phyloP scores from a whole-genome alignment of 2,329 filamentous ascomycete genomes.

The Colletotrichum musicola region DNA sequence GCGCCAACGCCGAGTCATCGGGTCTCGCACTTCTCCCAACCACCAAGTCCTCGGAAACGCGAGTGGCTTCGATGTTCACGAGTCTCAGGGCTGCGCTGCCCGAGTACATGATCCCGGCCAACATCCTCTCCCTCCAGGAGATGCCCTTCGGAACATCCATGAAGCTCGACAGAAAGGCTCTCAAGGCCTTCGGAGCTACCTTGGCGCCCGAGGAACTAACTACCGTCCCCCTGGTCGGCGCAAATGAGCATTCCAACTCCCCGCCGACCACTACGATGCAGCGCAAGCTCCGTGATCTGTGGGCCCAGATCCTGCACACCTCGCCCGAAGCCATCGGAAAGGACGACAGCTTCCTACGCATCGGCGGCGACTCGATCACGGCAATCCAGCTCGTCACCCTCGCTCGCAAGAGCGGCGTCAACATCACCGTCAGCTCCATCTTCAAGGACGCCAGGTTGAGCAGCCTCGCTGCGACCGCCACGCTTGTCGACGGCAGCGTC shows the following conservation, averaged over 20 bases:
- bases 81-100: not conserved
- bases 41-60: not conserved
- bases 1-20: not conserved
- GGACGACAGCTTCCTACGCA: constrained; percentile 62
- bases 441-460: constrained; percentile 37
- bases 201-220: not conserved
- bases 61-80: too few species aligned
- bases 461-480: too few species aligned
- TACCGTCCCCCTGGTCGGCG: too few species aligned
- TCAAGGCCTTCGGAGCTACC: not conserved
- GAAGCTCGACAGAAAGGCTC: too few species aligned
- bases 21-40: too few species aligned
- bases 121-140: not conserved
- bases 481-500: too few species aligned
- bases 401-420: constrained; percentile 40
- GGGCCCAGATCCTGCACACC: not conserved
- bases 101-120: not conserved
- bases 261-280: not conserved
- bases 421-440: constrained; percentile 41
- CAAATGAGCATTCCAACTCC: too few species aligned
- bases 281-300: not conserved
- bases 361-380: constrained; percentile 54
- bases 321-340: too few species aligned
- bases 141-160: not conserved
- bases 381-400: constrained; percentile 37